Base-by-base conservation (phyloP, 306 rosid species). In the Cucurbita pepo region DNA sequence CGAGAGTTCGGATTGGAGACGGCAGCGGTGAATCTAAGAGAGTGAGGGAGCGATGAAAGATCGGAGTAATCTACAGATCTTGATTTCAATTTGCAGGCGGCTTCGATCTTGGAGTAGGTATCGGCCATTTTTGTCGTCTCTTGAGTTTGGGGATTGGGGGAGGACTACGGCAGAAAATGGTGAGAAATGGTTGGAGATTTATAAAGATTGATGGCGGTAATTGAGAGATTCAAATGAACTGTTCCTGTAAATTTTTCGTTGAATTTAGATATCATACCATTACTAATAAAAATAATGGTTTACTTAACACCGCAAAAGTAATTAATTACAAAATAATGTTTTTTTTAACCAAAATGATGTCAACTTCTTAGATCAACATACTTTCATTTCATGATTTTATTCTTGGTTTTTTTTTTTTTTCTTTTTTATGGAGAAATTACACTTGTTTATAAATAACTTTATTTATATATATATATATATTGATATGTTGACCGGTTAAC, bases 1-100 rank as follows among this genome's bases (percentile, higher is more conserved):
- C 1, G 62, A 14, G 43, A 12, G 43, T 2, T 34, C 1, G 65
- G 45, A 60, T 60, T 36, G 66, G 45, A 15, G 67, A 5, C 10
- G 57, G 57, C 44, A 3, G 47, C 5, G 9, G 4, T 38, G 69
- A 62, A 38, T 15, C 6, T 62, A 9, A 41, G 70, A 3, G 70
- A 63, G 72, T 76, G 81, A 45, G 81, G 76, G 65, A 79, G 59
- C 41, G 87, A 69, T 11, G 13, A 18, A 19, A 75, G 75, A 77
- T 84, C 85, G 15, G 88, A 78, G 69, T 82, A 82, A 75, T 84
- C 89, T 3, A 79, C 44, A 65, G 94, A 88, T 88, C 86, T 85
- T 61, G 91, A 83, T 60, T 83, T 84, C 16, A 73, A 80, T 71
- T 71, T 71, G 48, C 38, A 16, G 72, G n/a, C 30, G 18, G 44